Evolutionary conservation across 495 filamentous ascomycete species (phyloP).

Genomic region (Xylaria telfairii): DNA sequence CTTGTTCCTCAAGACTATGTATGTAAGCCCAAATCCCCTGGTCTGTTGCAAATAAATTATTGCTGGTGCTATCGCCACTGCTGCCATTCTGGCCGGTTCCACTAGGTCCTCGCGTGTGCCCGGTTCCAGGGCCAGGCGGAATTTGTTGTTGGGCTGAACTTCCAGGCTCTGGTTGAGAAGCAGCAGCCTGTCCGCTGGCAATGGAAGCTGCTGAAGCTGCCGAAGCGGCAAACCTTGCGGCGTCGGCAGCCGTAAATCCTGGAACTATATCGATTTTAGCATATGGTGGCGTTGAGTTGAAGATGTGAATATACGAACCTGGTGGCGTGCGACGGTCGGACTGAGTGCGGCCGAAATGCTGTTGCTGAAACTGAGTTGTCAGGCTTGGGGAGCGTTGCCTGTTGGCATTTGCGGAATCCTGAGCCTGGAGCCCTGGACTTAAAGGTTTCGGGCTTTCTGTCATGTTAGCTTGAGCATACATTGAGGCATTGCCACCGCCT

Average conservation of each 20-base stretch:
- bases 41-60: slow-evolving; percentile 53
- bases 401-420: slow-evolving; percentile 56
- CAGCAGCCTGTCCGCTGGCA: slow-evolving; percentile 9
- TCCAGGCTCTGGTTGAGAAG: slow-evolving; percentile 29
- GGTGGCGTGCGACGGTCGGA: slow-evolving; percentile 49
- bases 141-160: slow-evolving; percentile 34
- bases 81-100: slow-evolving; percentile 33
- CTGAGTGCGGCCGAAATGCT: slow-evolving; percentile 64
- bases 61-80: slow-evolving; percentile 46
- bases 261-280: slow-evolving; percentile 38
- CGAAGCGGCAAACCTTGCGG: slow-evolving; percentile 49
- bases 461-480: slow-evolving; percentile 74
- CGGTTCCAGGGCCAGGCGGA: slow-evolving; percentile 20
- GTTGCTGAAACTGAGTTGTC: slow-evolving; percentile 67
- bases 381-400: slow-evolving; percentile 74
- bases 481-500: slow-evolving; percentile 58
- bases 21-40: slow-evolving; percentile 56
- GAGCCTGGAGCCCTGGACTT: slow-evolving; percentile 71
- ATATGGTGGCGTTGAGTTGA: slow-evolving; percentile 32
- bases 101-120: slow-evolving; percentile 35
- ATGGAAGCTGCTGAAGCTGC: slow-evolving; percentile 42
- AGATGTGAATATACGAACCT: slow-evolving; percentile 45
- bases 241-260: slow-evolving; percentile 57
- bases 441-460: slow-evolving; percentile 88
- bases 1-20: slow-evolving; percentile 55